Base-by-base conservation (phyloP, 2,329 filamentous ascomycete genomes). In the Clonostachys sp. region DNA sequence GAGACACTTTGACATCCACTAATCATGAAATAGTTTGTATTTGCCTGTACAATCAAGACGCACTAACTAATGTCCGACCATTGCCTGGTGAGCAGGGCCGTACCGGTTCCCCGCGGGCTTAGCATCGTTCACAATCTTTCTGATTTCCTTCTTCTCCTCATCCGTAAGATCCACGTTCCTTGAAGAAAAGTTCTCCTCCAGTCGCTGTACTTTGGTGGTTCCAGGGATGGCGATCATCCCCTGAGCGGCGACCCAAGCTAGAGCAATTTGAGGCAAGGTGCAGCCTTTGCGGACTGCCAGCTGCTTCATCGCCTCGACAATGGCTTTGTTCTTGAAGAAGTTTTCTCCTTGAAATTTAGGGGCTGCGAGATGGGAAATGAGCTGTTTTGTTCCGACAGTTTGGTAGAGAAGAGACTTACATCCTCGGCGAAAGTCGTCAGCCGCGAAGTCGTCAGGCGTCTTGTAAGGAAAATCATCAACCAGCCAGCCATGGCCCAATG, bases 401-500 rank as follows among this genome's bases (percentile, higher is more conserved):
- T 2, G n/a, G 18, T 12, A 12, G 17, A 14, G 16, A 9, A 36
- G 12, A 14, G 9, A 60, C 63, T 51, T 46, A 69, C 66, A 50
- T 1, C 35, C 60, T 6, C 70, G 62, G 13, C 70, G 64, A 54
- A 71, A 72, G 50, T 74, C 71, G 48, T 62, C 52, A 0, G 60
- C 55, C 0, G 63, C 57, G 53, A 79, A 75, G 50, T 78, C 74
- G 8, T 73, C 72, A 0, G 71, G 71, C 1, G 61, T 59, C 45
- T 71, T 63, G 54, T 60, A 71, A 4, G 57, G 47, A 44, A 73
- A 73, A 50, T 70, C 55, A 45, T 74, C 70, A 1, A 73, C 70
- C 1, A 75, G 64, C 68, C 70, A 73, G 13, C 72, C 72, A 35
- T 74, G 69, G 2, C 72, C 72, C 0, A 75, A 55, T 0, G 72